Percentiles rank a stretch among this genome's conserved stretches.
These are phyloP conservation scores for Talaromyces marneffei DNA, from an alignment of 2,329 filamentous ascomycete species.

Conservation along the genomic window DNA sequence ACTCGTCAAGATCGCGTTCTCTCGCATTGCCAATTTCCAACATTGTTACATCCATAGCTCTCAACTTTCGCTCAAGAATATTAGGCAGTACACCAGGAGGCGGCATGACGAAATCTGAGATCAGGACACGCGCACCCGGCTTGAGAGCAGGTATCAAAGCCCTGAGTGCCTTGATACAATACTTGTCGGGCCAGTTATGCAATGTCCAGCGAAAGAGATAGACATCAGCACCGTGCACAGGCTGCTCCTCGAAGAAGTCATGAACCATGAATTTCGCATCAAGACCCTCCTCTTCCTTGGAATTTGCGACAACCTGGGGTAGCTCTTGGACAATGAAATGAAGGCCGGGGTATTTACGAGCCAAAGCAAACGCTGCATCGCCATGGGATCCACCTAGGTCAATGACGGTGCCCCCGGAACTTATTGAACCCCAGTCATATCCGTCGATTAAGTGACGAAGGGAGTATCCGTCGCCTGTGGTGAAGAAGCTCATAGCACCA, in stretches of 20 bases:
- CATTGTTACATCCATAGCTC: conserved; percentile 6
- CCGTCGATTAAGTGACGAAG: conserved; percentile 4
- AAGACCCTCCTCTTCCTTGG: background rate
- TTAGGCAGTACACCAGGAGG: conserved; percentile 2
- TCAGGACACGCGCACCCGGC: conserved; percentile 13
- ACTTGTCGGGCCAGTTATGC: conserved; percentile 38
- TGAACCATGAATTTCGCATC: conserved; percentile 20
- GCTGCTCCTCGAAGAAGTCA: conserved; percentile 36
- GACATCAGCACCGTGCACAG: conserved; percentile 24
- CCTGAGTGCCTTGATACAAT: conserved; percentile 32
- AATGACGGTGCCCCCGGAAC: background rate
- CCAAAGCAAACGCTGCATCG: conserved; percentile 9
- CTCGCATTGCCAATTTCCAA: conserved; percentile 5
- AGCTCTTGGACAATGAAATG: conserved; percentile 11
- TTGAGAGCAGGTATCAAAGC: conserved; percentile 31
- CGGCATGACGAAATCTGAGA: conserved; percentile 11
- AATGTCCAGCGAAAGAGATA: conserved; percentile 37
- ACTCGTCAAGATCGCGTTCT: conserved; percentile 1
- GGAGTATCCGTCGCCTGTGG: conserved; percentile 1
- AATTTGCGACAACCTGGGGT: conserved; percentile 9
- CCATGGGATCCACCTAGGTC: conserved; percentile 11
- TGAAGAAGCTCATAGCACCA: conserved; percentile 8
- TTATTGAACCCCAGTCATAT: conserved; percentile 4
- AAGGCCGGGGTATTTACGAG: background rate
- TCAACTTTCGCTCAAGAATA: background rate